Conservation (phyloP, 75 land plant species). For the Cryptomeria japonica region DNA sequence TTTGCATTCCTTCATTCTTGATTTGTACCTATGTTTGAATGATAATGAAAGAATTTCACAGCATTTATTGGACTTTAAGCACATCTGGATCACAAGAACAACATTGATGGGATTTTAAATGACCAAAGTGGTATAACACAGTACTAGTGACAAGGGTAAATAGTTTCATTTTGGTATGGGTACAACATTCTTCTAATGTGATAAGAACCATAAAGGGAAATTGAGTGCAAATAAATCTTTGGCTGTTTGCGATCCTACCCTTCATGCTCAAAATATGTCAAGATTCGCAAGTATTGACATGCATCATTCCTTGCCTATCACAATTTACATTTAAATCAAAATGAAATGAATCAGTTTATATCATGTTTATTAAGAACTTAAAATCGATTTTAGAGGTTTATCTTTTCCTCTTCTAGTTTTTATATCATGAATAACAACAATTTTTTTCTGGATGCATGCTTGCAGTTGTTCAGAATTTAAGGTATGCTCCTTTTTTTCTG, state of each 20-base stretch:
- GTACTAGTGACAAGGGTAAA: no score
- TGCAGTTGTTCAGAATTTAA: background rate
- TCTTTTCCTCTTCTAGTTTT: background rate
- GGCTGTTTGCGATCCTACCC: conserved; percentile 23
- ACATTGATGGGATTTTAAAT: no score
- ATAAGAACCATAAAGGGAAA: conserved; percentile 56
- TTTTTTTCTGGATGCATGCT: background rate
- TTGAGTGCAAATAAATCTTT: no score
- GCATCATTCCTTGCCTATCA: background rate
- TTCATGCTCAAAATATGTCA: conserved; percentile 74
- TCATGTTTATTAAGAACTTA: background rate
- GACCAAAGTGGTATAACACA: no score
- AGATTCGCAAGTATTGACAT: conserved; percentile 49
- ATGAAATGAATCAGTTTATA: background rate
- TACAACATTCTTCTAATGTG: conserved; percentile 53
- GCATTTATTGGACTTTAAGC: no score
- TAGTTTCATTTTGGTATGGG: no score
- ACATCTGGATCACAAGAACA: no score
- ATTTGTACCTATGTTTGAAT: no score
- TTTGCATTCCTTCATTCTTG: no score
- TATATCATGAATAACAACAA: no score
- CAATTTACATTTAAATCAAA: background rate
- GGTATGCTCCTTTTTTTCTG: background rate
- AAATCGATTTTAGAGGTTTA: background rate
- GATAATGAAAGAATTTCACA: no score